Conservation (phyloP, 2,329 filamentous ascomycete genomes). For the Alternaria sp. region DNA sequence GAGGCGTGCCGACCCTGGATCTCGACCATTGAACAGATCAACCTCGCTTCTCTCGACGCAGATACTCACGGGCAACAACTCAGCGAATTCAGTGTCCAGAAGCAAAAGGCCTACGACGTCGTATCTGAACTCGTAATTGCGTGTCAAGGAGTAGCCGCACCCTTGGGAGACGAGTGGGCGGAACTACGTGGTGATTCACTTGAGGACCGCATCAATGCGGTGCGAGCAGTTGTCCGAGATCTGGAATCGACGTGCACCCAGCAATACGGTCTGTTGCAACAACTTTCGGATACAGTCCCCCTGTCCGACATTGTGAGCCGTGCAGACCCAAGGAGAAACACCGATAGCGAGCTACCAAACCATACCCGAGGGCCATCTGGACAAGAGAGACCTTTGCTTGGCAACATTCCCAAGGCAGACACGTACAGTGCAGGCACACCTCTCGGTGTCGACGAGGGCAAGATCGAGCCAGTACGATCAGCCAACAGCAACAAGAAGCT, state of each 20-base stretch:
- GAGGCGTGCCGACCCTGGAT: conserved; percentile 92
- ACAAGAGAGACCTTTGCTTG: conserved; percentile 55
- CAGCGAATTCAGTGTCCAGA: conserved; percentile 85
- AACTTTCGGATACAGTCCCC: conserved; percentile 82
- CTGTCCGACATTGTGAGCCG: conserved; percentile 37
- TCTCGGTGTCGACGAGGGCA: conserved; percentile 30
- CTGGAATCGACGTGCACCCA: conserved; percentile 87
- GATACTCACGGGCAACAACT: conserved; percentile 84
- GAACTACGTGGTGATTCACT: conserved; percentile 89
- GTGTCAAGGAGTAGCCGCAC: conserved; percentile 90
- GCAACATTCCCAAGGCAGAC: conserved; percentile 64
- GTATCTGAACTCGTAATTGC: conserved; percentile 86
- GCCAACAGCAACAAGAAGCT: conserved; percentile 56
- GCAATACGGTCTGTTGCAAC: conserved; percentile 83
- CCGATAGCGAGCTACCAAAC: conserved; percentile 45
- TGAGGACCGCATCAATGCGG: conserved; percentile 82
- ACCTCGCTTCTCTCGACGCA: conserved; percentile 78
- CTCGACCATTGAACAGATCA: conserved; percentile 87
- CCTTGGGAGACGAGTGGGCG: conserved; percentile 93
- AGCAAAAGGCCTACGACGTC: conserved; percentile 92
- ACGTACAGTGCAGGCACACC: conserved; percentile 67
- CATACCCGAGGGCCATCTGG: conserved; percentile 41
- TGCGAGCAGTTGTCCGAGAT: conserved; percentile 76
- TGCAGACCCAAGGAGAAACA: conserved; percentile 50
- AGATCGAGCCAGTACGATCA: conserved; percentile 47